Evolutionary conservation across 2,329 filamentous ascomycete species (phyloP).

Genomic region (Aspergillus latus): DNA sequence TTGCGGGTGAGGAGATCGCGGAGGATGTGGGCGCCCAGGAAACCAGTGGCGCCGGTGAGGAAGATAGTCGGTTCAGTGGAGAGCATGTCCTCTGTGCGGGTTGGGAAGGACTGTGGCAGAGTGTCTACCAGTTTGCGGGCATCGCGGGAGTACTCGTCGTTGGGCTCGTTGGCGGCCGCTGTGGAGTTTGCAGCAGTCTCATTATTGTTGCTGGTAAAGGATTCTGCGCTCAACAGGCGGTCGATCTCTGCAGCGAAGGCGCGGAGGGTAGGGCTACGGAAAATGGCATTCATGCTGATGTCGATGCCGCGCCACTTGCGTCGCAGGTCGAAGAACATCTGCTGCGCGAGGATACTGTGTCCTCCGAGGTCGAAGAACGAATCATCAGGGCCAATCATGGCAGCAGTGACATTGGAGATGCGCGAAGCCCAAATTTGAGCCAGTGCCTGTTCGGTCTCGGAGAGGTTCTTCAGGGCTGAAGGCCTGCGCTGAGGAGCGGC

Average conservation of each 20-base stretch:
- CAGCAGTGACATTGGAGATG: slow-evolving; percentile 64
- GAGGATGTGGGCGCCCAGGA: slow-evolving; percentile 79
- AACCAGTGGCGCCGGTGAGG: slow-evolving; percentile 86
- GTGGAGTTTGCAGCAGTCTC: slow-evolving; percentile 44
- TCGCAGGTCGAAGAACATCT: slow-evolving; percentile 71
- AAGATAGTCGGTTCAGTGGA: slow-evolving; percentile 61
- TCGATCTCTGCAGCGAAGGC: slow-evolving; percentile 59
- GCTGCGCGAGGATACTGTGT: slow-evolving; percentile 77
- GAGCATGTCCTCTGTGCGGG: slow-evolving; percentile 36
- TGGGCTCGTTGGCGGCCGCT: slow-evolving; percentile 34
- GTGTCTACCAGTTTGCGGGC: slow-evolving; percentile 48
- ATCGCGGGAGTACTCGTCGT: slow-evolving; percentile 53
- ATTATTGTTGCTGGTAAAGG: slow-evolving; percentile 46
- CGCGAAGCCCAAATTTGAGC: slow-evolving; percentile 73
- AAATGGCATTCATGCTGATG: slow-evolving; percentile 69
- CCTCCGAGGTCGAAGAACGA: slow-evolving; percentile 79
- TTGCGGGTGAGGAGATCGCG: slow-evolving; percentile 68
- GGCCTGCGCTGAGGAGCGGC: slow-evolving; percentile 53
- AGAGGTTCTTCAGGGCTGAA: slow-evolving; percentile 48
- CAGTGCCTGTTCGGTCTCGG: slow-evolving; percentile 64
- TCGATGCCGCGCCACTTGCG: slow-evolving; percentile 62
- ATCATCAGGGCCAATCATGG: slow-evolving; percentile 63
- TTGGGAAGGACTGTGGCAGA: slow-evolving; percentile 49
- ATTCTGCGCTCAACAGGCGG: slow-evolving; percentile 47
- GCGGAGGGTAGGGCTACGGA: slow-evolving; percentile 63